phyloP scores from a whole-genome alignment of 176 grass and related monocot species.

The Bothriochloa decipiens region DNA sequence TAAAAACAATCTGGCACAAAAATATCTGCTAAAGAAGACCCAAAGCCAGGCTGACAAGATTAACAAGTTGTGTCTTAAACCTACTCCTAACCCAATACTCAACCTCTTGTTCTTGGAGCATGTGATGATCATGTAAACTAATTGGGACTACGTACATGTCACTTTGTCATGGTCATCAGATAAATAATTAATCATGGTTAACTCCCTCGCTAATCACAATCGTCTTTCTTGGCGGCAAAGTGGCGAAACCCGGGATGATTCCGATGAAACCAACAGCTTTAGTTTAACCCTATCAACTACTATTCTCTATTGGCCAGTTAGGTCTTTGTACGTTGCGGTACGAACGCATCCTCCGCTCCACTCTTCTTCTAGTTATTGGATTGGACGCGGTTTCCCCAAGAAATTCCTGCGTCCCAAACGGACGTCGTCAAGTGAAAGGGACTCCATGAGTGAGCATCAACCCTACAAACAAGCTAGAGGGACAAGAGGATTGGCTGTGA shows the following conservation, averaged over 20 bases:
- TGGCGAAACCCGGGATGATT: no score
- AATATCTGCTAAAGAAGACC: neutral
- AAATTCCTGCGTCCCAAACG: neutral
- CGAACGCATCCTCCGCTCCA: no score
- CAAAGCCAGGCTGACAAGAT: conserved; percentile 1
- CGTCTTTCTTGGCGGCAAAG: neutral
- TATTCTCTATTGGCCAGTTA: no score
- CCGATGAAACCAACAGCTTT: neutral
- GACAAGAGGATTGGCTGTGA: neutral
- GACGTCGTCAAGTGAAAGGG: no score
- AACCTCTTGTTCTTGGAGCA: conserved; percentile 29
- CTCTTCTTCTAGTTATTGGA: no score
- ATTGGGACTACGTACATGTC: neutral
- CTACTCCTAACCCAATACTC: conserved; percentile 5
- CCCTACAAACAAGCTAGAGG: neutral
- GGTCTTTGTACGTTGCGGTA: no score
- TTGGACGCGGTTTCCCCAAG: neutral
- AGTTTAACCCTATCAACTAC: no score
- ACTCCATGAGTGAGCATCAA: neutral
- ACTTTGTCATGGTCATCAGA: neutral
- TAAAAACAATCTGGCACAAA: neutral
- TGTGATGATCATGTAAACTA: neutral
- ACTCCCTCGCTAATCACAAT: neutral
- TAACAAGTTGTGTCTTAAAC: conserved; percentile 1
- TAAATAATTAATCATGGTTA: neutral